Evolutionary conservation across 2,329 filamentous ascomycete species (phyloP).

Genomic region (Alternaria ethzedia): DNA sequence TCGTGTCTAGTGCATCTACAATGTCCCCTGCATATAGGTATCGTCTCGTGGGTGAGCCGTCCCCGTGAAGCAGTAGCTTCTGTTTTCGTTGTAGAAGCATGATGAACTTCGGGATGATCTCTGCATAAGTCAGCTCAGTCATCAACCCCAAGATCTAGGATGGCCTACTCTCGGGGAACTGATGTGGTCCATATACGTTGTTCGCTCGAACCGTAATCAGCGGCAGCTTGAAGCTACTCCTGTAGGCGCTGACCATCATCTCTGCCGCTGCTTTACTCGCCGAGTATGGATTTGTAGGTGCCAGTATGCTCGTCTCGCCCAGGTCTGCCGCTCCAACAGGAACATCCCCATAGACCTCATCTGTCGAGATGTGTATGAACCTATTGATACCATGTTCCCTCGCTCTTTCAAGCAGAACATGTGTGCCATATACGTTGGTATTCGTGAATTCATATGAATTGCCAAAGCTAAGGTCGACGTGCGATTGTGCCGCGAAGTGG

Average conservation of each 20-base stretch:
- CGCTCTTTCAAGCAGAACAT: conserved; percentile 78
- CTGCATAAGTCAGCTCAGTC: conserved; percentile 51
- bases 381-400: conserved; percentile 73
- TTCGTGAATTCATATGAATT: conserved; percentile 83
- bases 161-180: conserved; percentile 78
- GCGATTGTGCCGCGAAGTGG: conserved; percentile 85
- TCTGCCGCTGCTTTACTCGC: conserved; percentile 82
- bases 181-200: conserved; percentile 85
- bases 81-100: conserved; percentile 71
- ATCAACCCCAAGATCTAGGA: no score
- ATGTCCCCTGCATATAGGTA: conserved; percentile 83
- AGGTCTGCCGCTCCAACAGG: conserved; percentile 74
- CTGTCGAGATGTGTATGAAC: conserved; percentile 84
- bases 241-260: conserved; percentile 87
- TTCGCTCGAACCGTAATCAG: conserved; percentile 82
- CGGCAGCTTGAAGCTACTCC: conserved; percentile 81
- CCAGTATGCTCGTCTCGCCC: conserved; percentile 74
- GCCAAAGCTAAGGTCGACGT: conserved; percentile 82
- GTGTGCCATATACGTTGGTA: conserved; percentile 84
- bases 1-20: conserved; percentile 82
- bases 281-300: conserved; percentile 82
- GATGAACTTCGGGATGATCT: conserved; percentile 84
- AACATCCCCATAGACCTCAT: conserved; percentile 86
- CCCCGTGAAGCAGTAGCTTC: conserved; percentile 76
- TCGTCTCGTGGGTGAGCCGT: conserved; percentile 74